Evolutionary conservation across 768 basidiomycete species (phyloP), one percentile per base, ranked within the genome.

Genomic region (Trametes cubensis): DNA sequence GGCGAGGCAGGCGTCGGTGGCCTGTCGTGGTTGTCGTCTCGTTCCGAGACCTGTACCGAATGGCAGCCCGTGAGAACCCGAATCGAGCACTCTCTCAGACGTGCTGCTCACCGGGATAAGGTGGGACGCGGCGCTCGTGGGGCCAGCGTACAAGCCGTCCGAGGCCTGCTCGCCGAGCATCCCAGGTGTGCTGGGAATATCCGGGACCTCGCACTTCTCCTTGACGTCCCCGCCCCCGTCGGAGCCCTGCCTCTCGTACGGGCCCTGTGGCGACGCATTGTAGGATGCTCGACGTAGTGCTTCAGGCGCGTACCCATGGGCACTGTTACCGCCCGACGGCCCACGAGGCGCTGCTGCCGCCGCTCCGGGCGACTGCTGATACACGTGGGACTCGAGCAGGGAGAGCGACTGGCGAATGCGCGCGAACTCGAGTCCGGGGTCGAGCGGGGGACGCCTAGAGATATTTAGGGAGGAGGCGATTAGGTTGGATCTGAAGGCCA

Each of bases 71-170:
- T 55, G 73, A 73, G 46, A 69, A 65, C 42, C 72, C 74, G 49
- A 79, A 62, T 78, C 79, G 52, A 68, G 69, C 23, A 86, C 85
- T 65, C 85, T 65, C 85, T 41, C 54, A 50, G 44, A 55, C 69
- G 61, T 45, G 52, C 51, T 63, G 74, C 76, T 67, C 66, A 88
- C 89, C 75, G 85, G 77, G 42, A 87, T 74, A 46, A 92, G 78
- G 73, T 90, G 87, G 1, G 86, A 85, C 45, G 85, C 85, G 41
- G 86, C 83, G 66, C 88, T 88, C 10, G 91, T 94, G 40, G 90
- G 83, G n/a, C 91, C 91, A 45, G 88, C 82, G 72, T 89, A 94
- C 46, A 90, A 77, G 11, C 90, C 90, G 17, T 87, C 84, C 60
- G 84, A 82, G 2, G 79, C 81, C 66, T 84, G 86, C 55, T 79